These are phyloP conservation scores for Verticillium tricorpus DNA, from an alignment of 2,329 filamentous ascomycete species.

Conservation along the genomic window DNA sequence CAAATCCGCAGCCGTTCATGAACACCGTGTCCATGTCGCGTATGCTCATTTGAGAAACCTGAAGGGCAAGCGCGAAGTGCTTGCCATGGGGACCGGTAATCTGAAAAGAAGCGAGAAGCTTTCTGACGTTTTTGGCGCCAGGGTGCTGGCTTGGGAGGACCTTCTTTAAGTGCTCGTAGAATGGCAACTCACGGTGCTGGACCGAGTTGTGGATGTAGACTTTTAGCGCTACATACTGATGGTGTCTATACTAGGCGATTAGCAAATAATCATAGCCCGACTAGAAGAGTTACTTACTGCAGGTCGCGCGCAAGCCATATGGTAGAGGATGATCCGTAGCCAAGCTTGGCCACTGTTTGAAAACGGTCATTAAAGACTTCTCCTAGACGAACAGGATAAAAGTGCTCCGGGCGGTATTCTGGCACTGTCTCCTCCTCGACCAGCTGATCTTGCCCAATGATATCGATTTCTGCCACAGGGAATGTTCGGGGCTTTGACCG, in stretches of 20 bases:
- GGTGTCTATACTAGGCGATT: conserved; percentile 7
- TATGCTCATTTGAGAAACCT: conserved; percentile 22
- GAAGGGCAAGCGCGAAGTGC: conserved; percentile 16
- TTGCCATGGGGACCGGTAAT: conserved; percentile 11
- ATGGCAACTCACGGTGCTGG: conserved; percentile 17
- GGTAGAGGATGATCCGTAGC: conserved; percentile 34
- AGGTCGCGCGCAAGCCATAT: conserved; percentile 33
- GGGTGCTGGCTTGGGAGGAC: conserved; percentile 5
- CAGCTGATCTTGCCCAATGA: conserved; percentile 5
- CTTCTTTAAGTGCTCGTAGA: conserved; percentile 11
- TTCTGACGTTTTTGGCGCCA: conserved; percentile 15
- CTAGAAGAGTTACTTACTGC: not conserved
- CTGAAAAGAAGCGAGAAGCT: conserved; percentile 15
- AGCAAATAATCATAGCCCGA: not conserved
- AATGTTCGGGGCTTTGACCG: conserved; percentile 10
- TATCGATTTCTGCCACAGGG: conserved; percentile 14
- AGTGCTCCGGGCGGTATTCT: conserved; percentile 26
- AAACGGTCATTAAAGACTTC: conserved; percentile 30
- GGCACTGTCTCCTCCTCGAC: conserved; percentile 34
- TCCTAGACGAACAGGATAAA: conserved; percentile 32
- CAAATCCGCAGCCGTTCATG: conserved; percentile 15
- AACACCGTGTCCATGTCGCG: conserved; percentile 26
- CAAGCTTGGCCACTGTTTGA: conserved; percentile 33
- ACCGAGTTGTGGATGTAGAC: conserved; percentile 20
- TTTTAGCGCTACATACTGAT: conserved; percentile 26